Conservation (phyloP, 2,329 filamentous ascomycete species). For the Alternaria triticina region DNA sequence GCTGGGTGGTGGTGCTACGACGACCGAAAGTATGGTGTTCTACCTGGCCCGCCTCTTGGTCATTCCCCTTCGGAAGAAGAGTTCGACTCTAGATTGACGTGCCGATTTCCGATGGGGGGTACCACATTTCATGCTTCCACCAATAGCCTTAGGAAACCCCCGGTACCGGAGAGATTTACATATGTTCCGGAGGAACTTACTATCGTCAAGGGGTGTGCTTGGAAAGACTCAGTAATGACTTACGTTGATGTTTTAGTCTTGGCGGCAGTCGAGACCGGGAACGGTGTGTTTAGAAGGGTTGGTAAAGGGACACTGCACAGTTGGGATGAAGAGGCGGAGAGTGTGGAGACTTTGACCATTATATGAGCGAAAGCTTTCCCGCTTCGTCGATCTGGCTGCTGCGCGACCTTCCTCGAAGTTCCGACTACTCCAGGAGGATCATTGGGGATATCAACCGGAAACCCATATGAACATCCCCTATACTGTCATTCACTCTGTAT, state of each 20-base stretch:
- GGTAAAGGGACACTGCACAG: background rate
- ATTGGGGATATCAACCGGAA: background rate
- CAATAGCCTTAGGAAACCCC: background rate
- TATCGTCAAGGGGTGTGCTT: background rate
- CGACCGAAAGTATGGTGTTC: background rate
- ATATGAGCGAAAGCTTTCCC: background rate
- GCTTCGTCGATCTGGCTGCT: background rate
- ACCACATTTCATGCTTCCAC: too few species aligned
- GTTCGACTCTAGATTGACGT: background rate
- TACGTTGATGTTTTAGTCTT: background rate
- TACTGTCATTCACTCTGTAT: background rate
- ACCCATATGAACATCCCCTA: background rate
- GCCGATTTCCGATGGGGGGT: background rate
- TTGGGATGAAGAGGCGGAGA: background rate
- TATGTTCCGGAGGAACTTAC: background rate
- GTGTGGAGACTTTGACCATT: background rate
- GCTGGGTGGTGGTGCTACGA: background rate
- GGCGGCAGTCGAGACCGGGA: background rate
- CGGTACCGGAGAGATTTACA: background rate
- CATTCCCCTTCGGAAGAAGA: background rate
- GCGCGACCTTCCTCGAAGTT: background rate
- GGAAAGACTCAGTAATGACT: too few species aligned
- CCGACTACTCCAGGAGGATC: background rate
- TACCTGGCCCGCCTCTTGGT: background rate
- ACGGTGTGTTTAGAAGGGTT: background rate